Evolutionary conservation across 2,329 filamentous ascomycete genomes (phyloP).

Genomic region (Colletotrichum costaricense): DNA sequence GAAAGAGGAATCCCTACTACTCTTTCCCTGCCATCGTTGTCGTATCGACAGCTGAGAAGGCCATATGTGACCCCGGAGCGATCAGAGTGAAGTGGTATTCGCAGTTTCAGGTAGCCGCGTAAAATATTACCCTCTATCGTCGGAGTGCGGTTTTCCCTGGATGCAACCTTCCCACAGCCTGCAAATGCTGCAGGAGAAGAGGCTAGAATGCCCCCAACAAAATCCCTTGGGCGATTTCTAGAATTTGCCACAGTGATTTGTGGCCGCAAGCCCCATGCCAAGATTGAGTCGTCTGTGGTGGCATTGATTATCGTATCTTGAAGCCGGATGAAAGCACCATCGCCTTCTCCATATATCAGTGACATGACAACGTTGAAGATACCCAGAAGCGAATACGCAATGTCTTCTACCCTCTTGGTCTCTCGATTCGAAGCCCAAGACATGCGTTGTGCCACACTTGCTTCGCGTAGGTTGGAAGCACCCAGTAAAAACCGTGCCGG

Average conservation of each 20-base stretch:
- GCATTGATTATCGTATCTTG: conserved; percentile 37
- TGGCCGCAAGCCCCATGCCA: conserved; percentile 32
- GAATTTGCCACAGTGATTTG: no score
- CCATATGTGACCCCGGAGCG: not conserved
- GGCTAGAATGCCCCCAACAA: not conserved
- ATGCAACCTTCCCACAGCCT: not conserved
- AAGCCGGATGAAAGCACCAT: conserved; percentile 32
- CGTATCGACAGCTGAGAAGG: not conserved
- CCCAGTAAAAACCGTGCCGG: conserved; percentile 26
- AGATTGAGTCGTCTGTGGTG: conserved; percentile 36
- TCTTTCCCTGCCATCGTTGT: not conserved
- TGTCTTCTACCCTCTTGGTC: conserved; percentile 36
- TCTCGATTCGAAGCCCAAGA: conserved; percentile 36
- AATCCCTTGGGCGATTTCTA: no score
- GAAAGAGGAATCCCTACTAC: conserved; percentile 1
- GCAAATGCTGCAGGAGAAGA: not conserved
- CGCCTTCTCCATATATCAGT: conserved; percentile 37
- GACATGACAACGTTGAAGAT: conserved; percentile 37
- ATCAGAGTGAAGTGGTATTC: not conserved
- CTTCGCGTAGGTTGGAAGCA: not conserved
- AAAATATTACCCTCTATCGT: not conserved
- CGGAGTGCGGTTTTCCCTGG: not conserved
- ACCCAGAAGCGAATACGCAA: conserved; percentile 38
- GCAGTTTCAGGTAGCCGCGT: not conserved
- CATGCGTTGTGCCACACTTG: conserved; percentile 39